A percentile compares a stretch with the other conserved stretches of the same genome.
phyloP scores from a whole-genome alignment of 371 early-diverging fungal genomes.

The Apophysomyces trapeziformis region DNA sequence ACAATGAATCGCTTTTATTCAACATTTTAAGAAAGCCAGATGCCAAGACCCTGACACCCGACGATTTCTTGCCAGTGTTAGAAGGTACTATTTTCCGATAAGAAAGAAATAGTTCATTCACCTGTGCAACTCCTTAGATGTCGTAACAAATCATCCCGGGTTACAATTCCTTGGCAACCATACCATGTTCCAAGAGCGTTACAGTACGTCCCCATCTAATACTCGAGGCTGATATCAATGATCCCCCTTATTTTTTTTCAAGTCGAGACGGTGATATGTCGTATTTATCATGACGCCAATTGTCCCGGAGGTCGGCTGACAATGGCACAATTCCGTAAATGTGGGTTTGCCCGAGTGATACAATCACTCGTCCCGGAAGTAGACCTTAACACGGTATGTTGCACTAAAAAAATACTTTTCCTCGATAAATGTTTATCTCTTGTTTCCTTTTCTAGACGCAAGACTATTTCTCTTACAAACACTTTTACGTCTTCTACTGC shows the following conservation, averaged over 20 bases:
- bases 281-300: constrained; percentile 75
- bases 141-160: constrained; percentile 82
- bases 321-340: constrained; percentile 68
- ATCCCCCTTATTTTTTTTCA: constrained; percentile 12
- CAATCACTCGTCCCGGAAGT: constrained; percentile 62
- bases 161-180: constrained; percentile 81
- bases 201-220: constrained; percentile 54
- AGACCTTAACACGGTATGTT: constrained; percentile 69
- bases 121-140: constrained; percentile 39
- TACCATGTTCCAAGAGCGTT: constrained; percentile 81
- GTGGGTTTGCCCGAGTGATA: constrained; percentile 59
- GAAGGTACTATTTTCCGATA: constrained; percentile 45
- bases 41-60: constrained; percentile 39
- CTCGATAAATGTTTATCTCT: not conserved
- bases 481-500: constrained; percentile 94
- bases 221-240: not conserved
- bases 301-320: constrained; percentile 70
- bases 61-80: constrained; percentile 50
- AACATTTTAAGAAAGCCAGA: constrained; percentile 38
- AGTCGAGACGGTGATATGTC: constrained; percentile 76
- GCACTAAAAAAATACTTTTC: not conserved
- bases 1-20: constrained; percentile 49
- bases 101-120: constrained; percentile 38
- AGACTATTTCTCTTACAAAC: constrained; percentile 87
- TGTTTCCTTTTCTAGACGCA: constrained; percentile 39